Base-by-base conservation (phyloP, 176 grass and related monocot species). In the Carex cristatella region DNA sequence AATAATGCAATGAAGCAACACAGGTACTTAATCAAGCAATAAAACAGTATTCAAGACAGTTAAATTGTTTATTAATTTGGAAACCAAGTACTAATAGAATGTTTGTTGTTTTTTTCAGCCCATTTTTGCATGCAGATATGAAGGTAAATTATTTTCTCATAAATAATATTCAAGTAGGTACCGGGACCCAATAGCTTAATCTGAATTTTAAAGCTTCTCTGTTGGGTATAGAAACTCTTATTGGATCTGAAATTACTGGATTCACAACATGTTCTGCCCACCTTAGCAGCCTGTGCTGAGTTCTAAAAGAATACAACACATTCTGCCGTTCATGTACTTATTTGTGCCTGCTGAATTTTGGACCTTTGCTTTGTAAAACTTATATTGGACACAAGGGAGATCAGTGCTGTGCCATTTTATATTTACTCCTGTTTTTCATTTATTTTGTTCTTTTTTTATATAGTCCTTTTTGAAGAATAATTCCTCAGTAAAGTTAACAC, bases 391-490 rank as follows among this genome's bases (percentile, higher is more conserved):
- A 18, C 5, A 46, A 68, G 27, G 31, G 38, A 83, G 64, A 68
- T 68, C 19, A 44, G 13, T 55, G 28, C 0, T 83, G 5, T 65
- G 5, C 9, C 48, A 51, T 51, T 48, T 48, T 53, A 49, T 49
- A 44, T 68, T 28, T 83, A 23, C n/a, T 62, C 46, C 75, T 61
- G 40, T 59, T 65, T 93, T 86, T 92, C 90, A 83, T 28, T 82
- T 67, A 12, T 64, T 7, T 82, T 83, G 10, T 49, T 81, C 18
- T 54, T 37, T 42, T 63, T 81, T 40, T 35, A 23, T 55, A 49
- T 64, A 98, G 93, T 92, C 94, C 7, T 98, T 98, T 90, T 90
- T 98, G 53, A 89, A 93, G 81, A 98, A 89, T 88, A 98, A 98
- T 77, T 89, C 93, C 3, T 90, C 74, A 72, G 85, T 89, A 5